Conservation (phyloP, 2,329 filamentous ascomycete species). For the Fusarium illudens region DNA sequence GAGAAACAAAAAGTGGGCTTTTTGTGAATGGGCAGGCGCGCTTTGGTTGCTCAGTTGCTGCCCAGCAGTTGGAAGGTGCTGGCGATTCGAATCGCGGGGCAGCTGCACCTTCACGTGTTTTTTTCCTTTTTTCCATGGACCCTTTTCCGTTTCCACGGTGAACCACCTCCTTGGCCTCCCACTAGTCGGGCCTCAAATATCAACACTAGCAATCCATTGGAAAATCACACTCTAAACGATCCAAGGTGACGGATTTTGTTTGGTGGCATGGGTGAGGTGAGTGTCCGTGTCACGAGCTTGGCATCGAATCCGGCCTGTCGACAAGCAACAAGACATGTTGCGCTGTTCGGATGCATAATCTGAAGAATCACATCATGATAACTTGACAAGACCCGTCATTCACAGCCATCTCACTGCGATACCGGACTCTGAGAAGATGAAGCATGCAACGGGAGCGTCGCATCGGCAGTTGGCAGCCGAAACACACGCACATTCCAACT, state of each 20-base stretch:
- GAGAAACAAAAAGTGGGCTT: constrained; percentile 35
- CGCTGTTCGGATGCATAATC: not conserved
- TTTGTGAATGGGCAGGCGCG: constrained; percentile 16
- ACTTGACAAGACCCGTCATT: not conserved
- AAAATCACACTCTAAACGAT: not conserved
- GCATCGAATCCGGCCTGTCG: not conserved
- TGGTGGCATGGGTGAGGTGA: constrained; percentile 4
- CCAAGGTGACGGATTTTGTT: not conserved
- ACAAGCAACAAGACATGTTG: not conserved
- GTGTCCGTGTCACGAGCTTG: not conserved
- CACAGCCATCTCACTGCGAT: not conserved
- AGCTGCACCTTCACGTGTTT: constrained; percentile 24
- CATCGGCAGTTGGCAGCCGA: constrained; percentile 3
- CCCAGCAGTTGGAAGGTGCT: not conserved
- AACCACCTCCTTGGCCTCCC: constrained; percentile 7
- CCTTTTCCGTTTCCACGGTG: not conserved
- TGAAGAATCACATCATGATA: not conserved
- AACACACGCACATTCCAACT: not conserved
- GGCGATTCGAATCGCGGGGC: constrained; percentile 25
- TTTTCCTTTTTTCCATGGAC: constrained; percentile 5
- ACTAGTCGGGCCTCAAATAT: not conserved
- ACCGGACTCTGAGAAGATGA: not conserved
- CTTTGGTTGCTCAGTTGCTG: constrained; percentile 6
- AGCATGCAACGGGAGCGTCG: not conserved
- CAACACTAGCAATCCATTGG: not conserved